Conservation (phyloP, 176 grass and related monocot genomes). For the Tillandsia leiboldiana region DNA sequence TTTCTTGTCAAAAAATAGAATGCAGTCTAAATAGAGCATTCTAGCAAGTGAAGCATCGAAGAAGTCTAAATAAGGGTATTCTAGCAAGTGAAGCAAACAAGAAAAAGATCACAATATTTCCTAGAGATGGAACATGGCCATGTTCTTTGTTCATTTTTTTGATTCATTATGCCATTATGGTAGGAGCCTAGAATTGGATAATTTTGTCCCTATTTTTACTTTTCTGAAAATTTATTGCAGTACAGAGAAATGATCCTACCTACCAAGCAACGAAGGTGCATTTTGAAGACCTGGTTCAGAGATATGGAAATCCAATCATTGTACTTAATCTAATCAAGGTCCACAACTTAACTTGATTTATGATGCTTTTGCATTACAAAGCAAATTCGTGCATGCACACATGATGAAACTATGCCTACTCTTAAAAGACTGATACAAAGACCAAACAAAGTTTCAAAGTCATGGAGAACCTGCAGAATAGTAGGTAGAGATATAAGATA, state of each 20-base stretch:
- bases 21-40: not conserved
- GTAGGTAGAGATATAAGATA: too few relatives aligned
- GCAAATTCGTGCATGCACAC: too few relatives aligned
- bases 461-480: too few relatives aligned
- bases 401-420: too few relatives aligned
- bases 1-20: not conserved
- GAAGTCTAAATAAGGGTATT: not conserved
- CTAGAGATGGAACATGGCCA: not conserved
- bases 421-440: too few relatives aligned
- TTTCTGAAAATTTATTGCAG: slow-evolving; percentile 36
- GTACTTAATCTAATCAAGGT: slow-evolving; percentile 99
- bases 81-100: not conserved
- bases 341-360: slow-evolving; percentile 15
- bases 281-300: slow-evolving; percentile 81
- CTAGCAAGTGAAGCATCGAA: not conserved
- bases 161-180: not conserved
- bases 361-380: not conserved
- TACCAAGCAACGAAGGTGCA: slow-evolving; percentile 93
- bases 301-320: slow-evolving; percentile 97
- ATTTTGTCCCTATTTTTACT: not conserved
- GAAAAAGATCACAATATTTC: not conserved
- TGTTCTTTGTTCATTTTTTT: not conserved
- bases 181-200: slow-evolving; percentile 6
- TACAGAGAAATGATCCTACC: slow-evolving; percentile 98
- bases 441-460: too few relatives aligned